These are phyloP conservation scores for Nicotiana sylvestris DNA, from an alignment of 257 asterid species.

Conservation along the genomic window DNA sequence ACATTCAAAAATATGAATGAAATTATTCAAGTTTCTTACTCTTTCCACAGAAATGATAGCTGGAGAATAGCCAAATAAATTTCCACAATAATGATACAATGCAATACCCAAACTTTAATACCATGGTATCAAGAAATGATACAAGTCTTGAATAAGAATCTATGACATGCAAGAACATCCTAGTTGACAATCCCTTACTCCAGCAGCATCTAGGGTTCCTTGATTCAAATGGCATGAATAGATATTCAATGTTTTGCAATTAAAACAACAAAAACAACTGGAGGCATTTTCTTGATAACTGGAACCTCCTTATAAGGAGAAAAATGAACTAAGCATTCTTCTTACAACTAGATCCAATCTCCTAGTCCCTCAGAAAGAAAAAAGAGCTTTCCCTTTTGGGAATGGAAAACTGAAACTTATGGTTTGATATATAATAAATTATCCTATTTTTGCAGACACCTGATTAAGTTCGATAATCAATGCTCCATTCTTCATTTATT, in stretches of 20 bases:
- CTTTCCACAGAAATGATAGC: too few species aligned
- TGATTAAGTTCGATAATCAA: background rate
- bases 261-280: background rate
- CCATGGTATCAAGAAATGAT: background rate
- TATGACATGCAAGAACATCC: background rate
- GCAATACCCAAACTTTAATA: too few species aligned
- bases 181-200: background rate
- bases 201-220: background rate
- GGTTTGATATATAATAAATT: background rate
- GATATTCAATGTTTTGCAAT: background rate
- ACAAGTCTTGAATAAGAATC: background rate
- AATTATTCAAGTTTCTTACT: too few species aligned
- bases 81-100: too few species aligned
- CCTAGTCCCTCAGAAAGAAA: background rate
- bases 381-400: background rate
- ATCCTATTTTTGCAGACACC: background rate
- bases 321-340: too few species aligned
- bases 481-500: background rate
- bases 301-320: too few species aligned
- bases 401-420: background rate
- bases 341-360: background rate
- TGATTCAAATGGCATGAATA: background rate
- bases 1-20: too few species aligned
- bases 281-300: too few species aligned
- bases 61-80: too few species aligned